Percentiles rank a stretch among this genome's conserved stretches.
These are phyloP conservation scores for Austroboletus eburneus DNA, from an alignment of 768 basidiomycete genomes.

Conservation along the genomic window DNA sequence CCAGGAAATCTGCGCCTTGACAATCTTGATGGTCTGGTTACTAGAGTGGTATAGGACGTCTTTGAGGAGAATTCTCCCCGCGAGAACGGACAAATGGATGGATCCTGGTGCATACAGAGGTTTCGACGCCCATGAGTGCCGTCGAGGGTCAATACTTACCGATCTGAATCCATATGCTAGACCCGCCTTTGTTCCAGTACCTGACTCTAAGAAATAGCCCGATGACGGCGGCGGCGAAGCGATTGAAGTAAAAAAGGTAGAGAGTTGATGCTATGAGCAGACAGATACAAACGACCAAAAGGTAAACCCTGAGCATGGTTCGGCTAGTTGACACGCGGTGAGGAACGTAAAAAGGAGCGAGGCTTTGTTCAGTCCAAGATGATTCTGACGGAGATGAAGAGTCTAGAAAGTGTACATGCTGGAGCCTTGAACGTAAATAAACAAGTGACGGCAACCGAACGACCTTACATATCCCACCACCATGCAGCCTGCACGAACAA, in stretches of 20 bases:
- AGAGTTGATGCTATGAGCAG: slow-evolving; percentile 53
- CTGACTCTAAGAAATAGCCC: slow-evolving; percentile 61
- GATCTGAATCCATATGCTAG: slow-evolving; percentile 82
- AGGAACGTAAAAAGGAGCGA: neutral
- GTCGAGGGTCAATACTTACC: slow-evolving; percentile 41
- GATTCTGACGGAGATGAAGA: too few species aligned
- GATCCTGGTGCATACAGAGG: slow-evolving; percentile 50
- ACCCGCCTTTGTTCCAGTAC: slow-evolving; percentile 73
- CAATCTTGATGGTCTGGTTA: slow-evolving; percentile 82
- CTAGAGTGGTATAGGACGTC: slow-evolving; percentile 88
- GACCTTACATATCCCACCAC: neutral
- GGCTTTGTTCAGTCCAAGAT: neutral
- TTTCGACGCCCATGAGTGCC: neutral
- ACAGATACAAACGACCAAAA: slow-evolving; percentile 62
- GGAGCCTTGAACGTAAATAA: too few species aligned
- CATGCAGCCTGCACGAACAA: slow-evolving; percentile 26
- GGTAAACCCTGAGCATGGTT: slow-evolving; percentile 52
- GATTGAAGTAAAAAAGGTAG: slow-evolving; percentile 91
- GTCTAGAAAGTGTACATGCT: too few species aligned
- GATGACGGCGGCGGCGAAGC: slow-evolving; percentile 68
- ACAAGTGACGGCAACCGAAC: neutral
- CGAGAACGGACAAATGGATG: slow-evolving; percentile 85
- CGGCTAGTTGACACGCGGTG: neutral
- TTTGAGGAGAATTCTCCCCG: slow-evolving; percentile 84
- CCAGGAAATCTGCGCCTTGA: slow-evolving; percentile 87